phyloP scores from a whole-genome alignment of 306 rosid species.

The Hylodesmum podocarpum region DNA sequence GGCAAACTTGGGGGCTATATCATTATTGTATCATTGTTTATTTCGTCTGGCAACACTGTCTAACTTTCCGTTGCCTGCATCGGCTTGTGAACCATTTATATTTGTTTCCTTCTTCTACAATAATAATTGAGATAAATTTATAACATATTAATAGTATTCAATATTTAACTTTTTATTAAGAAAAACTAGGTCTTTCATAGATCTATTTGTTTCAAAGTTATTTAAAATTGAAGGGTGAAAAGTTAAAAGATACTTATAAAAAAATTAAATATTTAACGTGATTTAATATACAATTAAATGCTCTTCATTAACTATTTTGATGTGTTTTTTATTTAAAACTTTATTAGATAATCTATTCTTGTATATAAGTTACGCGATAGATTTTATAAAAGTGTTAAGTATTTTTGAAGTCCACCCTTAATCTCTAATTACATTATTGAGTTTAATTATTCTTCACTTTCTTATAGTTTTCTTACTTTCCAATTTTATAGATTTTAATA shows the following conservation, averaged over 20 bases:
- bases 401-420: not conserved
- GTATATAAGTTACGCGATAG: too few relatives aligned
- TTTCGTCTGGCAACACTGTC: not conserved
- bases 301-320: not conserved
- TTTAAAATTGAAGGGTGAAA: not conserved
- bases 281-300: too few relatives aligned
- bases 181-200: too few relatives aligned
- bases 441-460: not conserved
- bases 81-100: not conserved
- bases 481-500: too few relatives aligned
- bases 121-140: too few relatives aligned
- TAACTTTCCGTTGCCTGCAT: not conserved
- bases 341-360: too few relatives aligned
- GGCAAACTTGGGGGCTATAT: not conserved
- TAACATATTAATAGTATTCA: too few relatives aligned
- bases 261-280: too few relatives aligned
- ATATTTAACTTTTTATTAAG: too few relatives aligned
- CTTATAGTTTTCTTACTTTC: too few relatives aligned
- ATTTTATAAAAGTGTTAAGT: not conserved
- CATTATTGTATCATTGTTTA: conserved; percentile 13
- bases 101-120: not conserved
- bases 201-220: not conserved
- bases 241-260: too few relatives aligned
- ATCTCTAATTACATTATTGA: not conserved
- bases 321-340: not conserved